These are phyloP conservation scores for Nicotiana undulata DNA, from an alignment of 257 asterid genomes.

Conservation along the genomic window DNA sequence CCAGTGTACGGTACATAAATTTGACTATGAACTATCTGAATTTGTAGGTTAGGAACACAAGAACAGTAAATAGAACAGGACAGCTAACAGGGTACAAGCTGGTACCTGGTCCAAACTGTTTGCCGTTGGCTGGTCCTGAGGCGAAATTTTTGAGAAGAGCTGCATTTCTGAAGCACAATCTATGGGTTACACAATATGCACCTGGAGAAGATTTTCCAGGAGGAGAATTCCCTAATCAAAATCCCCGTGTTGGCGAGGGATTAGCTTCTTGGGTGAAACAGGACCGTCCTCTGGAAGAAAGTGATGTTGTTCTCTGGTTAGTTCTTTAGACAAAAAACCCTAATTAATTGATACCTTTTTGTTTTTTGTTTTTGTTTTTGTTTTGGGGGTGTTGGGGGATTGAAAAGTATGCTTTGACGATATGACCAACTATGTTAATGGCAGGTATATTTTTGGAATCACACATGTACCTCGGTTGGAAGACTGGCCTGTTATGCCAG, in stretches of 20 bases:
- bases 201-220: constrained; percentile 95
- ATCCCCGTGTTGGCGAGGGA: constrained; percentile 96
- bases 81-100: constrained; percentile 79
- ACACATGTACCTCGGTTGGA: constrained; percentile 94
- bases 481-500: constrained; percentile 99
- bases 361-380: too few relatives aligned
- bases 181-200: constrained; percentile 80
- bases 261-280: constrained; percentile 88
- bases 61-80: constrained; percentile 77
- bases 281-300: constrained; percentile 80
- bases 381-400: not conserved
- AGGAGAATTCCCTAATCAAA: constrained; percentile 98
- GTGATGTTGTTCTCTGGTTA: constrained; percentile 85
- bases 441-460: constrained; percentile 89
- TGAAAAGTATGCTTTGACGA: not conserved
- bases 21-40: too few relatives aligned
- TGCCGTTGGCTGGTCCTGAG: constrained; percentile 81
- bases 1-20: too few relatives aligned
- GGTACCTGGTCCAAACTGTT: constrained; percentile 88
- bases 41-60: constrained; percentile 68
- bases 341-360: too few relatives aligned
- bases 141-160: constrained; percentile 84
- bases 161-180: constrained; percentile 78
- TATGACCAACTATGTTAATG: not conserved
- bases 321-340: constrained; percentile 3